A percentile compares a stretch with the other conserved stretches of the same genome.
Conservation (phyloP, 2,329 filamentous ascomycete species). For the Macrophomina tecta region DNA sequence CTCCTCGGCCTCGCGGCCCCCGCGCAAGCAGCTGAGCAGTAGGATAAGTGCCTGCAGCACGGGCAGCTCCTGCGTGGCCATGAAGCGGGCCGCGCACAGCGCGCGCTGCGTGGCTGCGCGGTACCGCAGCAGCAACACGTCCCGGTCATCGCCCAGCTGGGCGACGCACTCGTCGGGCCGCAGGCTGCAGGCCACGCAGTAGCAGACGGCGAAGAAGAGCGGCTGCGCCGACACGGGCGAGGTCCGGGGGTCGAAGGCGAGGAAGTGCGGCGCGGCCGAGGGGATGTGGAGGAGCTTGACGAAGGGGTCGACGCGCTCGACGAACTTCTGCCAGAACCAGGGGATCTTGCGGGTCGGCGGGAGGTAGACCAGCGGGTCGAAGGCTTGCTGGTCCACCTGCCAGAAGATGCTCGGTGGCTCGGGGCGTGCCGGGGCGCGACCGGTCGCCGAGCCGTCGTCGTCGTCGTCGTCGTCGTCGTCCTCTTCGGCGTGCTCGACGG, state of each 20-base stretch:
- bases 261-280: background rate
- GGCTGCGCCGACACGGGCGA: background rate
- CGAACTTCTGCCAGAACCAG: slow-evolving; percentile 1
- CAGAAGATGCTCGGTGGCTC: background rate
- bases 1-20: background rate
- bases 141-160: background rate
- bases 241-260: background rate
- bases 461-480: background rate
- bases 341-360: background rate
- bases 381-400: background rate
- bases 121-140: background rate
- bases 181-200: background rate
- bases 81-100: background rate
- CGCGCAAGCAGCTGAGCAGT: background rate
- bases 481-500: background rate
- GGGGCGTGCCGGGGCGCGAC: too few relatives aligned
- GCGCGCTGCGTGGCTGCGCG: background rate
- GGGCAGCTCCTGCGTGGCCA: background rate
- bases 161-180: background rate
- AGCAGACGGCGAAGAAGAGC: slow-evolving; percentile 5
- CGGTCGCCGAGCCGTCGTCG: background rate
- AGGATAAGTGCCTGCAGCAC: background rate
- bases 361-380: background rate
- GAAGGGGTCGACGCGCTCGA: background rate
- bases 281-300: background rate